A percentile compares a stretch with the other conserved stretches of the same genome.
These are phyloP conservation scores for Fraxinus cuspidata DNA, from an alignment of 257 asterid genomes.

Conservation along the genomic window DNA sequence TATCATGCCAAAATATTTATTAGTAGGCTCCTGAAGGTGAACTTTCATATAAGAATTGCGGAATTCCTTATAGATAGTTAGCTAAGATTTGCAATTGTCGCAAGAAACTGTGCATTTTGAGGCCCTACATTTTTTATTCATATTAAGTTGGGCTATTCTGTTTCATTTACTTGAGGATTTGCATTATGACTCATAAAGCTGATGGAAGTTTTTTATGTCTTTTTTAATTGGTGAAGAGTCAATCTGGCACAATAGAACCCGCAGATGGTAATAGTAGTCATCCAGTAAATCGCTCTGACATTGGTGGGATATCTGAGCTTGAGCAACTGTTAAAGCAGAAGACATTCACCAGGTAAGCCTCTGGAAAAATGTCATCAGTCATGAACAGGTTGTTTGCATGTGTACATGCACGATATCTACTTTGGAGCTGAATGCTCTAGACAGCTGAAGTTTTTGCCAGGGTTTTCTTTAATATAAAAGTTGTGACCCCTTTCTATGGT, in stretches of 20 bases:
- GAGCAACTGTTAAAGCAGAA: constrained; percentile 74
- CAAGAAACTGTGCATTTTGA: background rate
- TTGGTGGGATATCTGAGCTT: constrained; percentile 58
- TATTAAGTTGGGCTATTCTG: background rate
- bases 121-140: background rate
- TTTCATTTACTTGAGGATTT: background rate
- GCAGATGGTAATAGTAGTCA: constrained; percentile 35
- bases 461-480: background rate
- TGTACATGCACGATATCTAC: background rate
- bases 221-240: constrained; percentile 35
- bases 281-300: constrained; percentile 28
- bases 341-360: constrained; percentile 66
- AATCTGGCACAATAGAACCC: constrained; percentile 39
- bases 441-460: background rate
- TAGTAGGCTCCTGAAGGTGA: background rate
- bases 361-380: background rate
- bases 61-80: background rate
- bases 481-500: background rate
- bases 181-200: background rate
- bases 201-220: background rate
- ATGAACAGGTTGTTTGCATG: no score
- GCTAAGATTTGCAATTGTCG: background rate
- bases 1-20: no score
- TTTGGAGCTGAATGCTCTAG: background rate
- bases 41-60: background rate